Base-by-base conservation (phyloP, 352 stramenopile genomes). In the Hyaloperonospora arabidopsidis region DNA sequence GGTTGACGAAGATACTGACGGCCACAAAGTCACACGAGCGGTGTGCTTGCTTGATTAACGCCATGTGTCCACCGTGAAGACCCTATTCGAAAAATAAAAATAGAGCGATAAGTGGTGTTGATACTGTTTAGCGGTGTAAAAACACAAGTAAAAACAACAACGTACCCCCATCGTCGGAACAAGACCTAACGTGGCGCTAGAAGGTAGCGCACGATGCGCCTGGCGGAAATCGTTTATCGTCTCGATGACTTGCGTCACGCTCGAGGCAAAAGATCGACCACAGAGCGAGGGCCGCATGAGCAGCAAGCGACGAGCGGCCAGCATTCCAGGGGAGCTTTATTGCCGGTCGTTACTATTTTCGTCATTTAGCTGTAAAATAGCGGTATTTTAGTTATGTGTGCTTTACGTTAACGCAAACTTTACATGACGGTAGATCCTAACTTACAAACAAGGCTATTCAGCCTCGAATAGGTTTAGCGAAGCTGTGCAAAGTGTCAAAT, bases 1-100 rank as follows among this genome's bases (percentile, higher is more conserved):
- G 96, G 70, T 99, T 99, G 13, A 99, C 97, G 69, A 99, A 99
- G 36, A 99, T 91, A 35, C 89, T 98, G 18, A 83, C 87, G 8
- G 98, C 79, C 1, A 98, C 87, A 18, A 97, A 68, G 72, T 98
- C 95, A 66, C 97, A 98, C 45, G 96, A 64, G 22, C 63, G 53
- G 43, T 83, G 79, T 29, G 96, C 95, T 58, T 93, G 70, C 45
- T 83, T 70, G 35, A 97, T 84, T 21, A 98, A 74, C 44, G 81
- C 87, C 60, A 97, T 55, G 66, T 98, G 90, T n/a, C 94, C 97
- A 46, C 93, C 89, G 70, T 99, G 97, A 7, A 99, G 80, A 12
- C 96, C 84, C 84, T 94, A 63, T 32, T 32, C 8, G 25, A 4
- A 32, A 4, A 32, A 4, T 8, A n/a, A 8, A 32, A 10, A 32